phyloP scores from a whole-genome alignment of 1,284 basidiomycete species.

The Leccinum solheimii region DNA sequence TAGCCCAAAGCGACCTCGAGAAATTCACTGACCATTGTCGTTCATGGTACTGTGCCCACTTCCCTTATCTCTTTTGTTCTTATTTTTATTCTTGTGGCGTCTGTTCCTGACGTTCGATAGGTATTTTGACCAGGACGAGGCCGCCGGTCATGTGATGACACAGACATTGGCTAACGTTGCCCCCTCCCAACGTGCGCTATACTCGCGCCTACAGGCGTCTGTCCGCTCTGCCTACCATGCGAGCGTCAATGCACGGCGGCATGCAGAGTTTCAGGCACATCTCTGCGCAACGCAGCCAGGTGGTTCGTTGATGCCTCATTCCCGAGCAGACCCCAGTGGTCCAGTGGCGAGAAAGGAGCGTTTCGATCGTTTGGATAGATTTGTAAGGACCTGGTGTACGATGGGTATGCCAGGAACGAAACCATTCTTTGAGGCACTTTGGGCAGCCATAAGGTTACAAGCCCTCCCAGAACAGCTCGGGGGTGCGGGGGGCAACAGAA shows the following conservation, averaged over 20 bases:
- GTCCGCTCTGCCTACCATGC: constrained; percentile 76
- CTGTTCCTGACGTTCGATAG: constrained; percentile 38
- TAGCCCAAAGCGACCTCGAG: constrained; percentile 63
- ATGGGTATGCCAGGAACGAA: constrained; percentile 78
- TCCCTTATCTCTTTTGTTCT: neutral
- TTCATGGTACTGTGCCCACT: constrained; percentile 52
- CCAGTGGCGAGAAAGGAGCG: constrained; percentile 70
- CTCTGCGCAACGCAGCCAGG: constrained; percentile 70
- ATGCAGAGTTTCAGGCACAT: constrained; percentile 77
- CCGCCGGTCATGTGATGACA: constrained; percentile 72
- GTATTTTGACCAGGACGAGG: constrained; percentile 78
- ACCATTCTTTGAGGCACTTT: constrained; percentile 76
- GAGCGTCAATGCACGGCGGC: constrained; percentile 63
- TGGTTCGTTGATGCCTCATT: constrained; percentile 67
- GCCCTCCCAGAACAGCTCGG: constrained; percentile 69
- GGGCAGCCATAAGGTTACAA: constrained; percentile 74
- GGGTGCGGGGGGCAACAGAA: constrained; percentile 63
- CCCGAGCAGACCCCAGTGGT: constrained; percentile 60
- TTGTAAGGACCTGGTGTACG: constrained; percentile 74
- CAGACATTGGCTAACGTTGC: constrained; percentile 72
- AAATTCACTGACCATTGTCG: constrained; percentile 71
- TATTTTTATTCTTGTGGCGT: neutral
- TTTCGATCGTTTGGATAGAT: constrained; percentile 66
- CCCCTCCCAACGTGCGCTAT: constrained; percentile 75
- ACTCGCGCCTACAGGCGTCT: constrained; percentile 71